A percentile compares a stretch with the other conserved stretches of the same genome.
These are phyloP conservation scores for Acacia pycnantha DNA, from an alignment of 331 rosid species.

Conservation along the genomic window DNA sequence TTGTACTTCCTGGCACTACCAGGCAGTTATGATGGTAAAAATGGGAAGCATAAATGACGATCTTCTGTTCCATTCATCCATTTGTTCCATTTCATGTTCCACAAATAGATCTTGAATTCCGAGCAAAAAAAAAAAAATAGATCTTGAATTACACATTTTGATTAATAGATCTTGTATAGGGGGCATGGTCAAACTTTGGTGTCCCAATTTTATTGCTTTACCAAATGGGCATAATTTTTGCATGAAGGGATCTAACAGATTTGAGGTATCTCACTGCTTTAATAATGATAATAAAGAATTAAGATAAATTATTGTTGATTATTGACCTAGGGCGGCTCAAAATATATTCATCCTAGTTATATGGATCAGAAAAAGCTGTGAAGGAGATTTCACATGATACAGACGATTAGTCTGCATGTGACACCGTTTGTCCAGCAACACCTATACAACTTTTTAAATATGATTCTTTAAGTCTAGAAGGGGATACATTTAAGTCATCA, in stretches of 20 bases:
- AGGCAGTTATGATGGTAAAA: not conserved
- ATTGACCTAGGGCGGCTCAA: not conserved
- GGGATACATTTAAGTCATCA: not conserved
- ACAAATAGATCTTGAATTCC: not conserved
- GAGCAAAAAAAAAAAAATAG: no score
- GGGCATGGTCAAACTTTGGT: not conserved
- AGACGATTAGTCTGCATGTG: not conserved
- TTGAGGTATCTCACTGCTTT: not conserved
- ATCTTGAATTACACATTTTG: not conserved
- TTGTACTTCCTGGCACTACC: not conserved
- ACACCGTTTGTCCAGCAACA: not conserved
- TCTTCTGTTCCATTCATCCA: not conserved
- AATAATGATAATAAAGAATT: not conserved
- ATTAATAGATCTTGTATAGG: not conserved
- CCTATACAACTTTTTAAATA: not conserved
- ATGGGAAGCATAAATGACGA: not conserved
- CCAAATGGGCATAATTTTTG: not conserved
- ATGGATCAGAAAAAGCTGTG: not conserved
- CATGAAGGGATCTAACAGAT: not conserved
- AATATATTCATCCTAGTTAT: not conserved
- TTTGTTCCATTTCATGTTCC: not conserved
- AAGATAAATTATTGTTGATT: not conserved
- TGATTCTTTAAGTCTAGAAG: no score
- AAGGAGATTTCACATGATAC: constrained; percentile 2
- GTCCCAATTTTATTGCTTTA: not conserved